Percentiles rank a stretch among this genome's conserved stretches.
Evolutionary conservation across 768 basidiomycete genomes (phyloP).

Genomic region (Coprinopsis marcescibilis): DNA sequence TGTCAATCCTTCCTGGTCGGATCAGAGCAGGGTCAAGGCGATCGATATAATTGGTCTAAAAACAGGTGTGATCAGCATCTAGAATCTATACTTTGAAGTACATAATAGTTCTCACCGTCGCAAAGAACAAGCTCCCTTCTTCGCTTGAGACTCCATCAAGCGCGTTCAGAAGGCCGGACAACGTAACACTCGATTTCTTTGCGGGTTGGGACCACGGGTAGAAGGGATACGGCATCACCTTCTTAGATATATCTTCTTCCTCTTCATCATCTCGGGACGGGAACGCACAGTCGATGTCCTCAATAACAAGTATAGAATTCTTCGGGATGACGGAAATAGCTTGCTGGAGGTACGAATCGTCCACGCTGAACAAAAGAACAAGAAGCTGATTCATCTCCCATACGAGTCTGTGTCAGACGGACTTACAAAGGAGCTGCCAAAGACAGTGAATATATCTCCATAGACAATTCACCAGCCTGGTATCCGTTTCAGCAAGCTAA

Average conservation of each 20-base stretch:
- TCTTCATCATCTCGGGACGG: constrained; percentile 23
- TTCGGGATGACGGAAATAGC: constrained; percentile 44
- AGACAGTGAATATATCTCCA: constrained; percentile 73
- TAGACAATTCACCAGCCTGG: constrained; percentile 51
- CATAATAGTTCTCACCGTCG: constrained; percentile 34
- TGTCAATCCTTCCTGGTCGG: constrained; percentile 54
- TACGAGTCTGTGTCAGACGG: background rate
- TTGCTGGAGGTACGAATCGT: constrained; percentile 42
- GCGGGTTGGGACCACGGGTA: no score
- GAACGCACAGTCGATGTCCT: constrained; percentile 61
- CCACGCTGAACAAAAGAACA: constrained; percentile 36
- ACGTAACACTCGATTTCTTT: constrained; percentile 33
- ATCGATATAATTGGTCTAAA: constrained; percentile 49
- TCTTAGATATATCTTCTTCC: constrained; percentile 19
- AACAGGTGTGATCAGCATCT: background rate
- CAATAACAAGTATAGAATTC: constrained; percentile 48
- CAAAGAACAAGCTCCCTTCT: constrained; percentile 57
- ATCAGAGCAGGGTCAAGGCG: constrained; percentile 47
- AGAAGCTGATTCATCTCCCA: constrained; percentile 6
- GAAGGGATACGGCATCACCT: constrained; percentile 15
- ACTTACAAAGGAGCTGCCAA: constrained; percentile 42
- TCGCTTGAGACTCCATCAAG: constrained; percentile 57
- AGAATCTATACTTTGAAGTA: background rate
- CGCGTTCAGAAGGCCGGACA: constrained; percentile 53
- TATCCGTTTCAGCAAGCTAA: background rate